Percentiles rank a stretch among this genome's conserved stretches.
Conservation (phyloP, 176 grass and related monocot species). For the Triticum turgidum region DNA sequence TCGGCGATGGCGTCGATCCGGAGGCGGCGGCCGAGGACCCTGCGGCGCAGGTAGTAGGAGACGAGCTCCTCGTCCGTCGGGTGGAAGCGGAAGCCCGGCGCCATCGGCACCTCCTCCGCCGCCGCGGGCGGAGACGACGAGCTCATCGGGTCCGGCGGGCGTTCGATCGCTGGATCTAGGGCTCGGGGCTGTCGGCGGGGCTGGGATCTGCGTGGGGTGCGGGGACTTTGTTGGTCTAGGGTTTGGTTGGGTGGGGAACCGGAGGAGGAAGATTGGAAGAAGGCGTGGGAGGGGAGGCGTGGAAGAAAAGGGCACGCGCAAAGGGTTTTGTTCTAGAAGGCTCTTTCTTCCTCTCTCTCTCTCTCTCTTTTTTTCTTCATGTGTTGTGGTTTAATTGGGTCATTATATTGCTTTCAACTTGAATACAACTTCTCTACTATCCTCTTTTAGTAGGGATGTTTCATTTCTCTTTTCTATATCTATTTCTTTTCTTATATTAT, state of each 20-base stretch:
- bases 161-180: not conserved
- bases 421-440: too few species aligned
- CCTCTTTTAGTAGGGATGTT: too few species aligned
- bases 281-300: not conserved
- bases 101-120: constrained; percentile 50
- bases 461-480: too few species aligned
- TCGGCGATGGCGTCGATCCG: constrained; percentile 85
- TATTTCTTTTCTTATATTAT: too few species aligned
- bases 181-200: not conserved
- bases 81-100: constrained; percentile 96
- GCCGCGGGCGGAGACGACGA: not conserved
- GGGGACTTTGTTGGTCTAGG: not conserved
- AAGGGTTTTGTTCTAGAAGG: too few species aligned
- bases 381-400: too few species aligned
- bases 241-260: not conserved
- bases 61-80: constrained; percentile 98
- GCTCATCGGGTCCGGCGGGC: not conserved
- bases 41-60: constrained; percentile 88
- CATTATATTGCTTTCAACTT: too few species aligned
- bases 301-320: not conserved
- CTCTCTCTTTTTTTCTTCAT: too few species aligned
- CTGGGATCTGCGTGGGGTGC: not conserved
- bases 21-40: constrained; percentile 51
- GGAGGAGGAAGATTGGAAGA: too few species aligned
- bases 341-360: too few species aligned